phyloP scores from a whole-genome alignment of 495 filamentous ascomycete genomes.

The Lasiosphaeria miniovina region DNA sequence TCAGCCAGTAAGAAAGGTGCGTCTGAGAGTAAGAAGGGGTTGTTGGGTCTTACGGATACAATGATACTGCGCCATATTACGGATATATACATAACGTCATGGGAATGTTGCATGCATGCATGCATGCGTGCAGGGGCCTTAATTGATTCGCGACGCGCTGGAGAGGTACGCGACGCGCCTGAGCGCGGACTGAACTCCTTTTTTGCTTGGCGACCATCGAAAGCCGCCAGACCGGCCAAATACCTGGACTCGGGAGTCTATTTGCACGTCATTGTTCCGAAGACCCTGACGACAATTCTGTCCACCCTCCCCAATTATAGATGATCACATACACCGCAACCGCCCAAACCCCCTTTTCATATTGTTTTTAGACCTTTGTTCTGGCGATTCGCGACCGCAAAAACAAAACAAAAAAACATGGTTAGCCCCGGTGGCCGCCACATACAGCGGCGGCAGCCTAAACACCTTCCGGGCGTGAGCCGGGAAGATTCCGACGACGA shows the following conservation, averaged over 20 bases:
- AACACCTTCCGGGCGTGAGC: constrained; percentile 47
- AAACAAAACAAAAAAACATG: constrained; percentile 13
- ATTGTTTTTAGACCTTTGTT: neutral
- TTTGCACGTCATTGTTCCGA: neutral
- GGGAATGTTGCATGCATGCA: neutral
- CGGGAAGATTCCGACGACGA: constrained; percentile 93
- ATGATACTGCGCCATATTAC: too few species aligned
- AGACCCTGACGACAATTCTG: neutral
- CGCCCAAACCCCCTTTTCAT: neutral
- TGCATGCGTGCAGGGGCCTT: constrained; percentile 13
- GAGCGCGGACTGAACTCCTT: neutral
- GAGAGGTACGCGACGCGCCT: neutral
- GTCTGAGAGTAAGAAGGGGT: too few species aligned
- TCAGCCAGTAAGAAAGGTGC: too few species aligned
- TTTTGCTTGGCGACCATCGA: neutral
- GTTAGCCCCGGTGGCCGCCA: constrained; percentile 11
- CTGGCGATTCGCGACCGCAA: neutral
- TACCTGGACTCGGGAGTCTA: neutral
- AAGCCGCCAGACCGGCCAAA: neutral
- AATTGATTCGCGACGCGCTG: constrained; percentile 19
- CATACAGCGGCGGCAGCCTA: constrained; percentile 4
- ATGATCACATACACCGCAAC: neutral
- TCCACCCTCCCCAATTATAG: neutral
- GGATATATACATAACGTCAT: neutral
- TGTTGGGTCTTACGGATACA: too few species aligned